Conservation (phyloP, 148 eudicot genomes). For the Cornus controversa region DNA sequence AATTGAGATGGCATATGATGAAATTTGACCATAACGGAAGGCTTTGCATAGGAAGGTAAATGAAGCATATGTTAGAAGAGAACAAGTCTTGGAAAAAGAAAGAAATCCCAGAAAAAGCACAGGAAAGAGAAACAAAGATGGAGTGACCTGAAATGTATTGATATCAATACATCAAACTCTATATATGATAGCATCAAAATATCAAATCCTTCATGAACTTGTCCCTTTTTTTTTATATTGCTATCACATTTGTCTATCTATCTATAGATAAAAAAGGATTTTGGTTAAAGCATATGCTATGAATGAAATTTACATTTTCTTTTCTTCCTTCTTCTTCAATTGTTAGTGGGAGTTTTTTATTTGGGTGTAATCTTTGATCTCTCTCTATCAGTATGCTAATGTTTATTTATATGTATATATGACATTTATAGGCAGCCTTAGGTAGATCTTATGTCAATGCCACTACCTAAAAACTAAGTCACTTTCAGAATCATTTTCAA, state of each 20-base stretch:
- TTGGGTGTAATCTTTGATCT: neutral
- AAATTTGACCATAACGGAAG: slow-evolving; percentile 10
- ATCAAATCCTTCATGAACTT: neutral
- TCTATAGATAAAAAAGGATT: neutral
- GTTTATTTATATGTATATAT: neutral
- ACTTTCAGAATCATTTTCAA: no score
- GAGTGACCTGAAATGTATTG: neutral
- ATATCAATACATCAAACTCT: neutral
- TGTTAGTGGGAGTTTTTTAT: neutral
- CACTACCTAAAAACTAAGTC: no score
- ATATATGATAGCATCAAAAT: neutral
- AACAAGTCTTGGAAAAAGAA: neutral
- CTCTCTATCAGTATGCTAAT: neutral
- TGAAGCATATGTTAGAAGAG: neutral
- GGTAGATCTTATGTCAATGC: neutral
- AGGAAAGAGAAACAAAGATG: neutral
- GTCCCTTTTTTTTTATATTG: neutral
- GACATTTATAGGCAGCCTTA: neutral
- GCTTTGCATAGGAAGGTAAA: slow-evolving; percentile 13
- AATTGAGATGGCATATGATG: slow-evolving; percentile 29
- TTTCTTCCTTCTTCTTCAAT: neutral
- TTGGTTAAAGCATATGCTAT: neutral
- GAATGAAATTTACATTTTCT: no score
- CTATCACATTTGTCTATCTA: neutral
- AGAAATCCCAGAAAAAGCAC: neutral